Evolutionary conservation across 1,284 basidiomycete species (phyloP).

Genomic region (Coriolopsis trogii): DNA sequence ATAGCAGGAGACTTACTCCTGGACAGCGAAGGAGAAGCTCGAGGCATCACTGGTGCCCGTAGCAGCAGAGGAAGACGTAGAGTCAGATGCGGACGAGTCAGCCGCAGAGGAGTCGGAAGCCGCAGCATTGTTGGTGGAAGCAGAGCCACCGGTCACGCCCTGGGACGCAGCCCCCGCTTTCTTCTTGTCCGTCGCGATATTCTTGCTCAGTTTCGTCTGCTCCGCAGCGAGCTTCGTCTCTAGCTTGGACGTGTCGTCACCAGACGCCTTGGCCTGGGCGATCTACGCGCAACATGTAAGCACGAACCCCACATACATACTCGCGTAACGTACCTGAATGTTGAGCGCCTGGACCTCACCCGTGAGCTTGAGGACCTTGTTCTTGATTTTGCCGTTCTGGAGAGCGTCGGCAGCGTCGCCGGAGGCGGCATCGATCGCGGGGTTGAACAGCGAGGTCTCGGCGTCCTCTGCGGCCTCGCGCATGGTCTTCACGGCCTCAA

Average conservation of each 20-base stretch:
- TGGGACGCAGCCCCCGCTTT: slow-evolving; percentile 38
- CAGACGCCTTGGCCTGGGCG: slow-evolving; percentile 41
- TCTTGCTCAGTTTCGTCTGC: slow-evolving; percentile 39
- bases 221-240: slow-evolving; percentile 35
- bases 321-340: slow-evolving; percentile 40
- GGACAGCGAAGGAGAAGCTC: slow-evolving; percentile 15
- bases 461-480: slow-evolving; percentile 47
- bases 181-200: slow-evolving; percentile 39
- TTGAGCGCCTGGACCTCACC: slow-evolving; percentile 43
- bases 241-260: slow-evolving; percentile 36
- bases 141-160: slow-evolving; percentile 29
- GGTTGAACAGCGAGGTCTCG: slow-evolving; percentile 48
- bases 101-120: too few species aligned
- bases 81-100: not conserved
- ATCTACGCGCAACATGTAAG: slow-evolving; percentile 29
- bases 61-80: slow-evolving; percentile 2
- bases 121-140: slow-evolving; percentile 1
- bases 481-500: slow-evolving; percentile 45
- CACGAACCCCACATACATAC: not conserved
- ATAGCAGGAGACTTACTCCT: slow-evolving; percentile 11
- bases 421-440: slow-evolving; percentile 44
- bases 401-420: slow-evolving; percentile 43
- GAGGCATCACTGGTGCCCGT: slow-evolving; percentile 10
- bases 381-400: slow-evolving; percentile 50
- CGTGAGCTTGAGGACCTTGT: slow-evolving; percentile 55